phyloP scores from a whole-genome alignment of 2,329 filamentous ascomycete species.

The Penicillium brasilianum region DNA sequence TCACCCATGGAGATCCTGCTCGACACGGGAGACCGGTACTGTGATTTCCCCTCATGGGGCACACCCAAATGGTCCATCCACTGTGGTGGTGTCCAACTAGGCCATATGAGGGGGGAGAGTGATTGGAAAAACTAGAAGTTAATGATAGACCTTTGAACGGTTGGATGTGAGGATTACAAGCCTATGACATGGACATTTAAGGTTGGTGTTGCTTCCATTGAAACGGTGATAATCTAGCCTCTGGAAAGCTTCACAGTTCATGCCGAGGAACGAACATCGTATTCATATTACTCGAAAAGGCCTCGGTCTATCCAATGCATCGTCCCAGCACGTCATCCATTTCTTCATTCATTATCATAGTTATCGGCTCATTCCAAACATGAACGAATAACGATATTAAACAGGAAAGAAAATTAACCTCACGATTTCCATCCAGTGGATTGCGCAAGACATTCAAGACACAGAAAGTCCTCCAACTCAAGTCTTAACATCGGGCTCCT shows the following conservation, averaged over 20 bases:
- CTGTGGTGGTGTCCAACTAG: background rate
- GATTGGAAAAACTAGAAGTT: background rate
- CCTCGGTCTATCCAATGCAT: conserved; percentile 19
- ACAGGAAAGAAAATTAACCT: background rate
- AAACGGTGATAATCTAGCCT: conserved; percentile 1
- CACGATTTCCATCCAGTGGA: conserved; percentile 34
- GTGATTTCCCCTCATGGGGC: background rate
- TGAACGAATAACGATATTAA: conserved; percentile 17
- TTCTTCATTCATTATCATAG: conserved; percentile 23
- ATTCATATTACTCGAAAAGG: conserved; percentile 20
- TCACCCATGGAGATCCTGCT: background rate
- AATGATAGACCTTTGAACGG: background rate
- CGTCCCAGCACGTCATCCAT: conserved; percentile 13
- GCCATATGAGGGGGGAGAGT: background rate
- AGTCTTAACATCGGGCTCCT: conserved; percentile 95
- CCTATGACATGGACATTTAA: background rate
- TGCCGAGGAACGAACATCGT: conserved; percentile 10
- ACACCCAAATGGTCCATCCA: too few relatives aligned
- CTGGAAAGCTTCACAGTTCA: background rate
- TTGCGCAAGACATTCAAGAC: conserved; percentile 18
- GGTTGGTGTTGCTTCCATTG: background rate
- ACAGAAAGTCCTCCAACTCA: conserved; percentile 51
- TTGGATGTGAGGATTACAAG: too few relatives aligned
- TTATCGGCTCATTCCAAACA: conserved; percentile 16
- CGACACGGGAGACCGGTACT: background rate